phyloP scores from a whole-genome alignment of 331 rosid genomes.

The Telfairia occidentalis region DNA sequence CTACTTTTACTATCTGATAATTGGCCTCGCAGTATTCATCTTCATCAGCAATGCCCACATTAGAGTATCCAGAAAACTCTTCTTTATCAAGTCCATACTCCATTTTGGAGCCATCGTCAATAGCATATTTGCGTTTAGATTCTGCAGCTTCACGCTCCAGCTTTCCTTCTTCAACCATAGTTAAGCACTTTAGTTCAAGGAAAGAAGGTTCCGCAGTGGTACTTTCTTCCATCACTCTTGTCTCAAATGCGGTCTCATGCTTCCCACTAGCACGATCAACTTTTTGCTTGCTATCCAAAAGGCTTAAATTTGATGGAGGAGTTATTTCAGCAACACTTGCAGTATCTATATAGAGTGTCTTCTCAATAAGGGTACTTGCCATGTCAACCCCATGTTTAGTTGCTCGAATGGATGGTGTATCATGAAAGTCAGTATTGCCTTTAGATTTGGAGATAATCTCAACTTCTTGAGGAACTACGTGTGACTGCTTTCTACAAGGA shows the following conservation, averaged over 20 bases:
- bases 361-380: constrained; percentile 45
- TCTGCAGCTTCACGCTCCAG: constrained; percentile 19
- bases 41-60: constrained; percentile 13
- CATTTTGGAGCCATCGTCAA: neutral
- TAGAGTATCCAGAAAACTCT: neutral
- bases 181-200: constrained; percentile 28
- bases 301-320: constrained; percentile 21
- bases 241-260: constrained; percentile 15
- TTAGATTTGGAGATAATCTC: constrained; percentile 25
- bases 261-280: constrained; percentile 18
- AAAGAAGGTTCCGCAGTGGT: constrained; percentile 23
- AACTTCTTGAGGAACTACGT: constrained; percentile 33
- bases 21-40: constrained; percentile 19
- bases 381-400: constrained; percentile 28
- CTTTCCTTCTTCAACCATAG: constrained; percentile 28
- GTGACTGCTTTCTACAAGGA: constrained; percentile 38
- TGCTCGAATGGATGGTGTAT: constrained; percentile 21
- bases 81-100: neutral
- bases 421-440: constrained; percentile 27
- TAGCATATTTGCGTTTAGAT: neutral
- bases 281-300: constrained; percentile 23
- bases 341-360: constrained; percentile 69
- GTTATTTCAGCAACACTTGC: constrained; percentile 29
- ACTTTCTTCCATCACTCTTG: constrained; percentile 21
- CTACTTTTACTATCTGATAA: constrained; percentile 27